A percentile compares a stretch with the other conserved stretches of the same genome.
Conservation (phyloP, 2,329 filamentous ascomycete species). For the Paracoccidioides lutzii region DNA sequence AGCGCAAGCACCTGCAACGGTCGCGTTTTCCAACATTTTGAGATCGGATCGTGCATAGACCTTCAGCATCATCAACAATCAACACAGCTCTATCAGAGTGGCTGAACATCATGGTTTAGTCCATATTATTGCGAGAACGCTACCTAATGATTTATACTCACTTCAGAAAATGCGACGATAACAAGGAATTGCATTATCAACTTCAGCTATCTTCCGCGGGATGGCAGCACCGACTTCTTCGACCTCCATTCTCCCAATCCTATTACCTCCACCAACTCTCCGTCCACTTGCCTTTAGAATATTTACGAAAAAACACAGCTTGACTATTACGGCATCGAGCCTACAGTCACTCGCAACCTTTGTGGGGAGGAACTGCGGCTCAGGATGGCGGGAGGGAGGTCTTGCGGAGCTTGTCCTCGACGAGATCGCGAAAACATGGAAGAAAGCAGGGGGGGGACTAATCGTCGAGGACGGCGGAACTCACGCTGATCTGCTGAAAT, state of each 20-base stretch:
- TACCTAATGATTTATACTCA: background rate
- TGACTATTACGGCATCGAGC: constrained; percentile 80
- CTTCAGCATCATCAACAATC: background rate
- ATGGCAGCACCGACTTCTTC: constrained; percentile 10
- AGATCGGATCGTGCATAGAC: background rate
- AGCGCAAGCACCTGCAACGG: background rate
- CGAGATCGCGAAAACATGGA: constrained; percentile 84
- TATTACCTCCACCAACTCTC: constrained; percentile 74
- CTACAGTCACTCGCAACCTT: constrained; percentile 76
- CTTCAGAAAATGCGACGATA: background rate
- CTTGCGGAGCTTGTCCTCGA: constrained; percentile 85
- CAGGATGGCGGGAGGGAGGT: constrained; percentile 91
- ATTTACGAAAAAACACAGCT: constrained; percentile 93
- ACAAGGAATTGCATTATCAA: background rate
- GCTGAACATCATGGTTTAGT: too few species aligned
- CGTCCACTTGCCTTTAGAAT: constrained; percentile 86
- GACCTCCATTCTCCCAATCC: constrained; percentile 63
- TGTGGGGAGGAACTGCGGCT: constrained; percentile 85
- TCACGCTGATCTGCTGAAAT: constrained; percentile 54
- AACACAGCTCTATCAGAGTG: too few species aligned
- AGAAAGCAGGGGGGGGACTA: constrained; percentile 72
- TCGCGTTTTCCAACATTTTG: background rate
- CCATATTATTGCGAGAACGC: too few species aligned
- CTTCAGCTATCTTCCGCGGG: background rate
- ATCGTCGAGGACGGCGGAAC: constrained; percentile 73